Conservation (phyloP, 2,329 filamentous ascomycete species). For the Cladophialophora psammophila region DNA sequence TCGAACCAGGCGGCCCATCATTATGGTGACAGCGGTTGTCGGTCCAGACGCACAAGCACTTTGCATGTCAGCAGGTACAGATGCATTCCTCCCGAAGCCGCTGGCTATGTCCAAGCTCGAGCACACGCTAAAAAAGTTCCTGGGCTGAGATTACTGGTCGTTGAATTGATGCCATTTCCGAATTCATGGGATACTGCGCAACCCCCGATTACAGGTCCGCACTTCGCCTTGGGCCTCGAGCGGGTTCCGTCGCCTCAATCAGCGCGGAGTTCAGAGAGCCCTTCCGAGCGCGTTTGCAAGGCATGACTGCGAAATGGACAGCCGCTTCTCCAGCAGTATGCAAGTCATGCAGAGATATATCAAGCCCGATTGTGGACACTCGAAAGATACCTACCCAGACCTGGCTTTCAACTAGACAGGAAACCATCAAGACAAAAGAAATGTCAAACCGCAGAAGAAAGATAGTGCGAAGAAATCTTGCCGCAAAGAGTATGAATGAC, state of each 20-base stretch:
- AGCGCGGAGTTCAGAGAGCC: not conserved
- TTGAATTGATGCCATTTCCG: not conserved
- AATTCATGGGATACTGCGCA: not conserved
- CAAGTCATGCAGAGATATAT: not conserved
- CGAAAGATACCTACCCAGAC: not conserved
- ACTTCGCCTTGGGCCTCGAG: not conserved
- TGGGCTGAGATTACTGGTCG: slow-evolving; percentile 13
- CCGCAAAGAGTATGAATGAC: not conserved
- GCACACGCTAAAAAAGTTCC: slow-evolving; percentile 30
- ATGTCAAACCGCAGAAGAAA: not conserved
- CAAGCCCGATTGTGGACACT: not conserved
- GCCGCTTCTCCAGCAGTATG: not conserved
- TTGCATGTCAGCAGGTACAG: slow-evolving; percentile 43
- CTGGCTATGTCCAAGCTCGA: slow-evolving; percentile 37
- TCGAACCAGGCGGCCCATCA: slow-evolving; percentile 40
- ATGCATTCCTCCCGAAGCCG: slow-evolving; percentile 46
- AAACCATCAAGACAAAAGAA: not conserved
- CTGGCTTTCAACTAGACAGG: not conserved
- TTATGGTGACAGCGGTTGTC: slow-evolving; percentile 46
- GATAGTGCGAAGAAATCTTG: not conserved
- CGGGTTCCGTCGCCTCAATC: not conserved
- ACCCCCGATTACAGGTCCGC: not conserved
- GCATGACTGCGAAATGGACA: not conserved
- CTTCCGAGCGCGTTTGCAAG: not conserved
- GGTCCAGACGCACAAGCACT: slow-evolving; percentile 40